Base-by-base conservation (phyloP, 2,329 filamentous ascomycete genomes). In the Elsinoe perseae region DNA sequence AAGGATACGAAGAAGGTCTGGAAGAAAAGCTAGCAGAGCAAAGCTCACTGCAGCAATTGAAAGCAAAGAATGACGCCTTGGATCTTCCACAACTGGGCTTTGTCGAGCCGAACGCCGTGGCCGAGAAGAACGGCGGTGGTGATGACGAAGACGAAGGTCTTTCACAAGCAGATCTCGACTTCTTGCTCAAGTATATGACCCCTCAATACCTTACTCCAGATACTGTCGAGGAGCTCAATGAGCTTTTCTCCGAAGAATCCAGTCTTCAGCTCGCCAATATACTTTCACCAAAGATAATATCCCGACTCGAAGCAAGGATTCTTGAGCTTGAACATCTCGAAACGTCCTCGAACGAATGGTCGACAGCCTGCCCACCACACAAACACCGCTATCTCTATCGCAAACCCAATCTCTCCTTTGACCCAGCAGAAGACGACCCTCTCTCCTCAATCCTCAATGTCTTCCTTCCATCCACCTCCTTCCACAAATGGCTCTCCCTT, bases 341-440 rank as follows among this genome's bases (percentile, higher is more conserved):
- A 9, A 64, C 76, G 76, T 44, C 73, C 73, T 60, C 80, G 75
- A 23, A 18, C 18, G 25, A 23, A 14, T 61, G 57, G 57, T 34
- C 40, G 0, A 67, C 63, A 7, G 88, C 93, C 5, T 80, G 82
- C 28, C 93, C 93, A 36, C 93, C 93, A 0, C 91, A 98, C 74
- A 98, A 98, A 75, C 90, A 96, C 68, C 87, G 91, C 12, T 98
- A 86, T 69, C 77, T 95, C 1, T 98, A 93, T 71, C 80, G 88
- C 58, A 83, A 89, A 63, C 70, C 73, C 36, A 23, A 54, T 23
- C 57, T 5, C 25, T 52, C 23, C 55, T 43, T 43, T 36, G 36
- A 30, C 16, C 20, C 46, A 14, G 18, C 27, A 20, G 56, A 43
- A 42, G 16, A 56, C 23, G 72, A 62, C 77, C 80, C 88, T 0